phyloP scores from a whole-genome alignment of 768 basidiomycete species.

The Asterophora parasitica region DNA sequence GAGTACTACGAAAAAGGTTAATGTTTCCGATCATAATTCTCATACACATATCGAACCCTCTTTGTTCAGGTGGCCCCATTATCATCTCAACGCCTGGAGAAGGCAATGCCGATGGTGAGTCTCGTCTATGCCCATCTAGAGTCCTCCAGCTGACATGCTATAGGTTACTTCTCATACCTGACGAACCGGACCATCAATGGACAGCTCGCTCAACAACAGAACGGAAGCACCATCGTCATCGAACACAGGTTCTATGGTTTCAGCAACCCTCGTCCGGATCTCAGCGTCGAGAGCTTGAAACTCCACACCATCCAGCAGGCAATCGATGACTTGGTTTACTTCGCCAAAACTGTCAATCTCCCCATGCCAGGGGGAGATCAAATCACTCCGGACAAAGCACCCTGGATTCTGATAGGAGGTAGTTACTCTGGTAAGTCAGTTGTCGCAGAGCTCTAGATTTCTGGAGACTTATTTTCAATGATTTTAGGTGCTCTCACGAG shows the following conservation, averaged over 20 bases:
- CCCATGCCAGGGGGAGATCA: conserved; percentile 64
- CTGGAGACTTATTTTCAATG: no score
- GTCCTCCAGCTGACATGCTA: background rate
- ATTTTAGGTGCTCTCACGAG: conserved; percentile 36
- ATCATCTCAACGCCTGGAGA: conserved; percentile 68
- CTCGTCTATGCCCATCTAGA: conserved; percentile 1
- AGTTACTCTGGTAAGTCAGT: conserved; percentile 41
- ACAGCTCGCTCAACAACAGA: conserved; percentile 57
- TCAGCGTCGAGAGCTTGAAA: conserved; percentile 51
- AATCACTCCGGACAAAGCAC: conserved; percentile 50
- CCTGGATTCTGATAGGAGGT: conserved; percentile 49
- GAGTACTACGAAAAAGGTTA: conserved; percentile 57
- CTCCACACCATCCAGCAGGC: conserved; percentile 70
- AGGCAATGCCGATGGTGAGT: conserved; percentile 44
- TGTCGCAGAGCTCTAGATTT: background rate
- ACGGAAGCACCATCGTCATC: conserved; percentile 56
- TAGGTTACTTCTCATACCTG: conserved; percentile 50
- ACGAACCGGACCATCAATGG: conserved; percentile 63
- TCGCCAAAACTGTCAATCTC: conserved; percentile 58
- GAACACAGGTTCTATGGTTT: conserved; percentile 75
- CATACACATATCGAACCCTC: no score
- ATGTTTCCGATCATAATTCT: no score
- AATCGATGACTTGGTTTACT: conserved; percentile 68
- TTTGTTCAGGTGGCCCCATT: conserved; percentile 48
- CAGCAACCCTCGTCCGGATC: conserved; percentile 65